A percentile compares a stretch with the other conserved stretches of the same genome.
Conservation (phyloP, 2,329 filamentous ascomycete genomes). For the Ceratocystis huliohia region DNA sequence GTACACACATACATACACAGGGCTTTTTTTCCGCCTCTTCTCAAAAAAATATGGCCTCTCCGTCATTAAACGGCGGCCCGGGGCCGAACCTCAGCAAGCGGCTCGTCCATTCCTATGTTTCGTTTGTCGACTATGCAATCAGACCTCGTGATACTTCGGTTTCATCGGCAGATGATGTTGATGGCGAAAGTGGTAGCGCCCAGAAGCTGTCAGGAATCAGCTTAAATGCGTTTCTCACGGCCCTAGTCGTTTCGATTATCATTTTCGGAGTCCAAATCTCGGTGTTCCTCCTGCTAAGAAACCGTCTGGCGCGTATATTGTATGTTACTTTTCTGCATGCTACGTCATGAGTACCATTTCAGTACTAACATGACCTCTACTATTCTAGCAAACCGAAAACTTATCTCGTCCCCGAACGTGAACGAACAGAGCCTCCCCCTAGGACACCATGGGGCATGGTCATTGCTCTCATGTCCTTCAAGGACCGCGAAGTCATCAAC, state of each 20-base stretch:
- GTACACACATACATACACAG: neutral
- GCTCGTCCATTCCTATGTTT: constrained; percentile 12
- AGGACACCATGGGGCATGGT: constrained; percentile 40
- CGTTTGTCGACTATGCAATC: constrained; percentile 1
- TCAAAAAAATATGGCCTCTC: neutral
- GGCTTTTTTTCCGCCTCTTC: neutral
- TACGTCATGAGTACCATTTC: neutral
- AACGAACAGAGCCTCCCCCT: constrained; percentile 66
- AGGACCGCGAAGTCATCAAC: constrained; percentile 73
- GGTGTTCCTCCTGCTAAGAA: constrained; percentile 63
- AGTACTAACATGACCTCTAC: neutral
- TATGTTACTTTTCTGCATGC: constrained; percentile 33
- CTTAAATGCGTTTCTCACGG: constrained; percentile 49
- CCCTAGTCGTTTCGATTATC: constrained; percentile 47
- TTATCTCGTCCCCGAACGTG: constrained; percentile 72
- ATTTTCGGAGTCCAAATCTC: constrained; percentile 53
- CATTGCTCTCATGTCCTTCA: constrained; percentile 50
- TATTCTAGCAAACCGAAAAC: constrained; percentile 60
- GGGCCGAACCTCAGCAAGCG: neutral
- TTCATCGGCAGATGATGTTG: constrained; percentile 7
- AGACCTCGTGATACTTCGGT: constrained; percentile 11
- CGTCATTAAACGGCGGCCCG: neutral
- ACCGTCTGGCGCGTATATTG: constrained; percentile 74
- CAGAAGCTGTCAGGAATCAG: constrained; percentile 33
- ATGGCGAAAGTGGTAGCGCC: constrained; percentile 16